phyloP scores from a whole-genome alignment of 2,329 filamentous ascomycete genomes.

The Domatiomyces globalis region DNA sequence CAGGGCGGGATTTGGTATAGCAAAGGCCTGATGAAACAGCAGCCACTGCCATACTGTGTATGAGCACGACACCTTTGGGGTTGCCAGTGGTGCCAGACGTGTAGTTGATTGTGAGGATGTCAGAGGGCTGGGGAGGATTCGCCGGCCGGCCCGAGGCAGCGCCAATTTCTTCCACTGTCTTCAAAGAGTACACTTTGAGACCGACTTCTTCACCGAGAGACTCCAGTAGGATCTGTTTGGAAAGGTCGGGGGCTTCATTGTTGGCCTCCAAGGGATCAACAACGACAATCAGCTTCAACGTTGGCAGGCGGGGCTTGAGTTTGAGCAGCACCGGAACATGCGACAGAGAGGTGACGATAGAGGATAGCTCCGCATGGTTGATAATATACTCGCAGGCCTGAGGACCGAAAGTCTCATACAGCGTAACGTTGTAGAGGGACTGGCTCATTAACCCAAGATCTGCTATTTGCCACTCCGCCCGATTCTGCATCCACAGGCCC shows the following conservation, averaged over 20 bases:
- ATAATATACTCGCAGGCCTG: slow-evolving; percentile 91
- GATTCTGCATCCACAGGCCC: slow-evolving; percentile 75
- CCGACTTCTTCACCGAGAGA: slow-evolving; percentile 57
- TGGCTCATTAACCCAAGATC: slow-evolving; percentile 82
- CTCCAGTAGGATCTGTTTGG: slow-evolving; percentile 66
- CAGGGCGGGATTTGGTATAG: slow-evolving; percentile 39
- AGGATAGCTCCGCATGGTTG: slow-evolving; percentile 66
- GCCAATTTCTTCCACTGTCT: slow-evolving; percentile 70
- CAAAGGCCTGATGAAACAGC: slow-evolving; percentile 44
- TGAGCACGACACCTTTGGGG: slow-evolving; percentile 55
- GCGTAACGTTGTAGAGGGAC: slow-evolving; percentile 73
- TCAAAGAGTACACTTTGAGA: slow-evolving; percentile 63
- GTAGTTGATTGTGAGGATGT: slow-evolving; percentile 63
- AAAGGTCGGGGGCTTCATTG: slow-evolving; percentile 56
- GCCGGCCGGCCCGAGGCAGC: slow-evolving; percentile 53
- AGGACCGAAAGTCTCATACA: slow-evolving; percentile 90
- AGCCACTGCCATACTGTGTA: slow-evolving; percentile 66
- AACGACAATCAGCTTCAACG: slow-evolving; percentile 74
- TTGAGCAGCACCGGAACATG: slow-evolving; percentile 73
- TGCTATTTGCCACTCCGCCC: slow-evolving; percentile 77
- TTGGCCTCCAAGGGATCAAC: slow-evolving; percentile 62
- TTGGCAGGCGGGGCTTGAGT: slow-evolving; percentile 60
- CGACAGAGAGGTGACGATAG: slow-evolving; percentile 62
- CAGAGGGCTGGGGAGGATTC: slow-evolving; percentile 57
- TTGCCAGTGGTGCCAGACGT: slow-evolving; percentile 51